A percentile compares a stretch with the other conserved stretches of the same genome.
These are phyloP conservation scores for Coriaria nepalensis DNA, from an alignment of 306 rosid species.

Conservation along the genomic window DNA sequence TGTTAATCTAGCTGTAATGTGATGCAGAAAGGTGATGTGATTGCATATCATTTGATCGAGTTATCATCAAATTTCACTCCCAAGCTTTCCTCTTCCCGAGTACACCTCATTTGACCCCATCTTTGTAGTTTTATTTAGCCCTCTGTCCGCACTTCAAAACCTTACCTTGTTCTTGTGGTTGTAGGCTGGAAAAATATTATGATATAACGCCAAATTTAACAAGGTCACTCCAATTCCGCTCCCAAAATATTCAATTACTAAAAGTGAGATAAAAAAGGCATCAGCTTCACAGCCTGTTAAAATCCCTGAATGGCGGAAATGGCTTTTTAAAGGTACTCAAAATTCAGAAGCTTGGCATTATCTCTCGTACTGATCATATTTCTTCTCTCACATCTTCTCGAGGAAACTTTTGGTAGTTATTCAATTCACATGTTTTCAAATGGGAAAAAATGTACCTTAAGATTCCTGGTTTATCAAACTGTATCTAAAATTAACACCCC, in stretches of 20 bases:
- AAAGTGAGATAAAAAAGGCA: constrained; percentile 35
- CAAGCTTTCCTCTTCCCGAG: constrained; percentile 75
- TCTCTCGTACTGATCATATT: background rate
- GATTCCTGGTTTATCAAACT: no score
- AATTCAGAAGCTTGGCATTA: constrained; percentile 1
- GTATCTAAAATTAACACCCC: no score
- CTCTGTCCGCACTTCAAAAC: constrained; percentile 4
- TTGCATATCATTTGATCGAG: constrained; percentile 84
- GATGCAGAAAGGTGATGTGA: constrained; percentile 56
- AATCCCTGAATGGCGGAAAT: constrained; percentile 56
- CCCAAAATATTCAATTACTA: constrained; percentile 55
- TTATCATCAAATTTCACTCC: constrained; percentile 84
- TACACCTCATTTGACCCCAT: constrained; percentile 18
- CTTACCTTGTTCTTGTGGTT: constrained; percentile 12
- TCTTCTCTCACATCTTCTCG: background rate
- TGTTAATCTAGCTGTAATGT: constrained; percentile 2
- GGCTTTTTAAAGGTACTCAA: constrained; percentile 71
- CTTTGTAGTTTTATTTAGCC: constrained; percentile 12
- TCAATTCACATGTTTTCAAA: no score
- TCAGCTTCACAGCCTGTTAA: constrained; percentile 30
- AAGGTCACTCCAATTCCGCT: constrained; percentile 43
- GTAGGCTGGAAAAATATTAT: constrained; percentile 64
- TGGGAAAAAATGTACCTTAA: no score
- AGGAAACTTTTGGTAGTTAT: no score
- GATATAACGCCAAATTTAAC: constrained; percentile 36